phyloP scores from a whole-genome alignment of 2,329 filamentous ascomycete genomes.

The Myriangium duriaei region DNA sequence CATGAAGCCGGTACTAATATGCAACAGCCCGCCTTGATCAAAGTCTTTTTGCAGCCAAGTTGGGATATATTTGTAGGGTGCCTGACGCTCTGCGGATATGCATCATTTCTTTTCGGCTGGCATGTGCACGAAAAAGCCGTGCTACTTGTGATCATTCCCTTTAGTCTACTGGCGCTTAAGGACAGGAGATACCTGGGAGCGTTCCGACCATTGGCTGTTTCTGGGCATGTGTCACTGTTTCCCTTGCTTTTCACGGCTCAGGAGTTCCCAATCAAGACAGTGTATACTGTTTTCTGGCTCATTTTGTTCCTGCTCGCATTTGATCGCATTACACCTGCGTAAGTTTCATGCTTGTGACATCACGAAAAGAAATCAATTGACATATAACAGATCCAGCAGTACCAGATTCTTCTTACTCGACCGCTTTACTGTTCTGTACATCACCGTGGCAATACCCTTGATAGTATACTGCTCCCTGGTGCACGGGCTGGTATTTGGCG shows the following conservation, averaged over 20 bases:
- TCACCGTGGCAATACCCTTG: conserved; percentile 76
- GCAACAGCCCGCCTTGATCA: conserved; percentile 56
- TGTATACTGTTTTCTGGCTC: conserved; percentile 89
- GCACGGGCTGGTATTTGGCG: conserved; percentile 73
- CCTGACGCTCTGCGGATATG: conserved; percentile 85
- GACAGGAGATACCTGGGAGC: conserved; percentile 84
- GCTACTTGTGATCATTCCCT: conserved; percentile 84
- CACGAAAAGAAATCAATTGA: conserved; percentile 8
- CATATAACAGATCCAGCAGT: conserved; percentile 47
- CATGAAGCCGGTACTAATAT: conserved; percentile 7
- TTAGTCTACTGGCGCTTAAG: conserved; percentile 80
- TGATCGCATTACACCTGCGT: conserved; percentile 73
- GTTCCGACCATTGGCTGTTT: conserved; percentile 81
- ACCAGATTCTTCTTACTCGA: conserved; percentile 83
- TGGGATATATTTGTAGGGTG: conserved; percentile 86
- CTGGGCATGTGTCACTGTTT: conserved; percentile 90
- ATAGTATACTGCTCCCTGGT: conserved; percentile 78
- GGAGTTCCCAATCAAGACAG: conserved; percentile 87
- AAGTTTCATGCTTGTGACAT: conserved; percentile 19
- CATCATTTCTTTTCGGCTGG: conserved; percentile 95
- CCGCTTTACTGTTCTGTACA: conserved; percentile 80
- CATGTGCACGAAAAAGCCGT: conserved; percentile 98
- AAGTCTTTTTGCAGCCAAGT: conserved; percentile 66
- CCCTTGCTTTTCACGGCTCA: conserved; percentile 82
- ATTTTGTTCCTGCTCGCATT: conserved; percentile 75